Base-by-base conservation (phyloP, 164 flowering plant species). In the Echeveria elegans region DNA sequence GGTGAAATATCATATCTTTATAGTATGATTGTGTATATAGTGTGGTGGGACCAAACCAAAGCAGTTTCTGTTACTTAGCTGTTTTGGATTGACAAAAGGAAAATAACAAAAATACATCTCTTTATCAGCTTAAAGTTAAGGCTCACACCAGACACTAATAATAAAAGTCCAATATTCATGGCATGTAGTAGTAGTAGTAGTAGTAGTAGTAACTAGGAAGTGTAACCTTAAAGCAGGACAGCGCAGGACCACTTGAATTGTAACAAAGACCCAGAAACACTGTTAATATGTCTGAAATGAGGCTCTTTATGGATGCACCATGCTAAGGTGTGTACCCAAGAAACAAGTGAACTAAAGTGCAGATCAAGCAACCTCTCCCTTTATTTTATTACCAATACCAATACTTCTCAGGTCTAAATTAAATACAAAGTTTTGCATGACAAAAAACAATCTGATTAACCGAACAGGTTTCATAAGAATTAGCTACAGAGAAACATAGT, bases 171-270 rank as follows among this genome's bases (percentile, higher is more conserved):
- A 9, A 23, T 50, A 50, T 5, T 26, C 56, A 50, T n/a, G 56
- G 11, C 26, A 50, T 21, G 26, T 5, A 50, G 7, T 34, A 7
- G 3, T 3, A 34, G 37, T 34, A 7, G n/a, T n/a, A n/a, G n/a
- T n/a, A n/a, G n/a, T n/a, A n/a, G n/a, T n/a, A n/a, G n/a, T n/a
- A n/a, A n/a, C n/a, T n/a, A n/a, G n/a, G n/a, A n/a, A n/a, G n/a
- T n/a, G n/a, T n/a, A 34, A 50, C 56, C 56, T 6, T n/a, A n/a
- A 50, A 50, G 56, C 56, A 50, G 52, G 52, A 47, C n/a, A 47
- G n/a, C 1, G 18, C 52, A 47, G 56, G 56, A 50, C 56, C 56
- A 50, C 56, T 50, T 21, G 1, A 5, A 50, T 1, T 2, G 21
- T 19, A 50, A 50, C 56, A 50, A 24, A 2, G 56, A 50, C 56